These are phyloP conservation scores for Scytalidium lignicola DNA, from an alignment of 2,329 filamentous ascomycete genomes.

Conservation along the genomic window DNA sequence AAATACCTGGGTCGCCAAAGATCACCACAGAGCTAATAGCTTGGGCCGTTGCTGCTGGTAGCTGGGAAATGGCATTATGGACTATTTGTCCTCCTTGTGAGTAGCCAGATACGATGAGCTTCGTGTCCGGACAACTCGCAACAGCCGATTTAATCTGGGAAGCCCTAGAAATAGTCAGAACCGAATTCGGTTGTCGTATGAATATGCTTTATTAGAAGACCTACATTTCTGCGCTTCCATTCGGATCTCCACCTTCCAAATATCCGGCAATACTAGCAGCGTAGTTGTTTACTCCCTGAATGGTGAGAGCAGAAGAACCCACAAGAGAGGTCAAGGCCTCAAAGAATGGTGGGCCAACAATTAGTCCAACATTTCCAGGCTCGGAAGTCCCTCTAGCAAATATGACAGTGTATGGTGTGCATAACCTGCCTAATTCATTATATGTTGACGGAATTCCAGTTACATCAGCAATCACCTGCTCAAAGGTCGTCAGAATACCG, in stretches of 20 bases:
- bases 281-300: slow-evolving; percentile 28
- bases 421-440: slow-evolving; percentile 18
- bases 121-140: slow-evolving; percentile 31
- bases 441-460: slow-evolving; percentile 20
- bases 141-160: slow-evolving; percentile 27
- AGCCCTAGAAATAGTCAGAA: slow-evolving; percentile 12
- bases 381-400: slow-evolving; percentile 45
- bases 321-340: slow-evolving; percentile 16
- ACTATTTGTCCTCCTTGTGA: slow-evolving; percentile 41
- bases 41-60: slow-evolving; percentile 21
- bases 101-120: slow-evolving; percentile 35
- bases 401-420: slow-evolving; percentile 35
- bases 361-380: slow-evolving; percentile 38
- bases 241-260: slow-evolving; percentile 19
- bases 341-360: slow-evolving; percentile 28
- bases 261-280: slow-evolving; percentile 24
- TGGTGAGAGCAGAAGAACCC: slow-evolving; percentile 15
- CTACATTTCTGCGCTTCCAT: slow-evolving; percentile 20
- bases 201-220: slow-evolving; percentile 1
- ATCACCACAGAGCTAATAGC: slow-evolving; percentile 35
- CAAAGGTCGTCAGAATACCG: slow-evolving; percentile 17
- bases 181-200: neutral
- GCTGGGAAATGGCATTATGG: slow-evolving; percentile 31
- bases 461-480: slow-evolving; percentile 13
- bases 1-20: slow-evolving; percentile 37